Evolutionary conservation across 1,139 yeast species (phyloP), one percentile per base, ranked within the genome.

Genomic region (Citeromyces siamensis): DNA sequence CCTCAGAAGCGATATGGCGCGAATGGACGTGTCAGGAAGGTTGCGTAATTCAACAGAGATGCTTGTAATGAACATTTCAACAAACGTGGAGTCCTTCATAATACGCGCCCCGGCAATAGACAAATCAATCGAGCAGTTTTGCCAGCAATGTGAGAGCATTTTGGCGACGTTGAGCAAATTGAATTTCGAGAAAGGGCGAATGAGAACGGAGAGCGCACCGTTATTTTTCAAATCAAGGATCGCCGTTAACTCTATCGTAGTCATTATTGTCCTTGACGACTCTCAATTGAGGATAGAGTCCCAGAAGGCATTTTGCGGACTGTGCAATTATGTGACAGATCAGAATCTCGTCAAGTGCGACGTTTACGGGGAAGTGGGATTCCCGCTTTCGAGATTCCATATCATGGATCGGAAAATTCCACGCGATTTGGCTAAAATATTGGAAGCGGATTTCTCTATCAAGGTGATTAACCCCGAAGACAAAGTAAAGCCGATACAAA

Each of bases 331-430:
- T 14, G 48, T 51, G 2, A 48, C 46, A 31, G 33, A 42, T 10
- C 46, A 40, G 20, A 41, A 39, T 2, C 39, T 33, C 9, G 28
- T 32, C 7, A 38, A 45, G 7, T 62, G 54, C 13, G 59, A 60
- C 1, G 44, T 58, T 1, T 52, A 52, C 42, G 76, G 75, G 1
- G 62, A 59, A 12, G 33, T 71, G 8, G 38, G 40, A 0, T 40
- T 71, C 3, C 73, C 75, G 2, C 58, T 69, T 1, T 54, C 64
- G 1, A 58, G 70, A 36, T 19, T 70, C 13, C 56, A 32, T 12
- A 33, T 39, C 3, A 19, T 29, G 5, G 32, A 19, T 19, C 9
- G 18, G 10, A 6, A 10, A n/a, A 13, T 13, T 10, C 18, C 37
- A 9, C 22, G 16, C 19, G 27, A 40, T n/a, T 42, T 44, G 14